Conservation (phyloP, 2,329 filamentous ascomycete genomes). For the Verticillium klebahnii region DNA sequence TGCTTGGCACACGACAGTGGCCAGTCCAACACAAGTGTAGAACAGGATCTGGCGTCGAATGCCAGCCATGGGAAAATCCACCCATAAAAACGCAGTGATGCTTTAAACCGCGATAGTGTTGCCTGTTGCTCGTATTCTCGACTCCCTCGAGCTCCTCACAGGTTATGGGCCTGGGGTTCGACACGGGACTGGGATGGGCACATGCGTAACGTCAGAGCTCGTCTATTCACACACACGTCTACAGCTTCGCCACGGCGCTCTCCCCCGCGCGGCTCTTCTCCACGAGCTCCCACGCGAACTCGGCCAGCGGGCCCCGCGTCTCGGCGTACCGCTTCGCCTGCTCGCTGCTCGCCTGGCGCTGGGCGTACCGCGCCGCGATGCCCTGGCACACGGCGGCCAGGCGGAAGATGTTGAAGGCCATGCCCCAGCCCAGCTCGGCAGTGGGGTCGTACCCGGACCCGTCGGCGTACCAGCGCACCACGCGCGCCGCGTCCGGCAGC, state of each 20-base stretch:
- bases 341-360: slow-evolving; percentile 83
- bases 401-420: slow-evolving; percentile 58
- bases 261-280: slow-evolving; percentile 29
- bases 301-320: slow-evolving; percentile 66
- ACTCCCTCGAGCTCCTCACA: no score
- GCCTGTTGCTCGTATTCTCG: no score
- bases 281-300: slow-evolving; percentile 74
- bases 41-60: no score
- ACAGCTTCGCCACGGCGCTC: slow-evolving; percentile 16
- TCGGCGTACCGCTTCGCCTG: slow-evolving; percentile 69
- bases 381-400: slow-evolving; percentile 69
- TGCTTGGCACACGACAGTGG: no score
- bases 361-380: slow-evolving; percentile 83
- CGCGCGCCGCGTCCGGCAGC: slow-evolving; percentile 40
- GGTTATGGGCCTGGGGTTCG: no score
- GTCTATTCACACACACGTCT: neutral
- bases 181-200: no score
- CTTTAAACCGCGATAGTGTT: no score
- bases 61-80: no score
- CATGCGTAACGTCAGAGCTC: neutral
- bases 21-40: no score
- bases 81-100: no score
- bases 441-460: slow-evolving; percentile 66
- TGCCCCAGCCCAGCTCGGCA: slow-evolving; percentile 55
- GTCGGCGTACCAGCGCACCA: slow-evolving; percentile 35